Conservation (phyloP, 257 asterid species). For the Osmanthus fragrans region DNA sequence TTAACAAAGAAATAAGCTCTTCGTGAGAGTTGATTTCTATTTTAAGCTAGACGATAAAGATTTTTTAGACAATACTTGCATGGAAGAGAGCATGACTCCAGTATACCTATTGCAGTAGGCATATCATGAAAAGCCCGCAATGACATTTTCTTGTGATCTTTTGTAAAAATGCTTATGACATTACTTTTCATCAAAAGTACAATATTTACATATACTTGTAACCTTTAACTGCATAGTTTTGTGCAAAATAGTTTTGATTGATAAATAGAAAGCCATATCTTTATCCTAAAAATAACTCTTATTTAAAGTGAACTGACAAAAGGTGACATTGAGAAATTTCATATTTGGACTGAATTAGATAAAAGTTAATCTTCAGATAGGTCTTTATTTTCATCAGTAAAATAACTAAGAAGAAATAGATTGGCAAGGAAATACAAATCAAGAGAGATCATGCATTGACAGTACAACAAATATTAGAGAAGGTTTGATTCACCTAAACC, state of each 20-base stretch:
- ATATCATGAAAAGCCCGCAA: neutral
- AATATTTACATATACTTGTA: neutral
- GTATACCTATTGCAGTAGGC: neutral
- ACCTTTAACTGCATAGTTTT: neutral
- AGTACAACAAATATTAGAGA: neutral
- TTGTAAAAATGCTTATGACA: neutral
- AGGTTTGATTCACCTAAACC: neutral
- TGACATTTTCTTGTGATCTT: neutral
- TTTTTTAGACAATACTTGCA: neutral
- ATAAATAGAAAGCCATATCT: neutral
- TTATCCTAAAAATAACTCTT: neutral
- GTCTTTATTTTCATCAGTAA: neutral
- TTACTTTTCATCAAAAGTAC: neutral
- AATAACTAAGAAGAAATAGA: neutral
- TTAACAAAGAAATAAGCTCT: neutral
- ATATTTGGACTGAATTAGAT: neutral
- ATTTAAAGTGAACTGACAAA: neutral
- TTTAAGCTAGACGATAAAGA: neutral
- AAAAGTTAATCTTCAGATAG: neutral
- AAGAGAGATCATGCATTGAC: neutral
- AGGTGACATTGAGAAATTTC: neutral
- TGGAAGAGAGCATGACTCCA: neutral
- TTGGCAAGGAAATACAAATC: neutral
- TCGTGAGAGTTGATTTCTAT: neutral
- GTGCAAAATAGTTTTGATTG: neutral